These are phyloP conservation scores for Penicillium soppii DNA, from an alignment of 495 filamentous ascomycete genomes.

Conservation along the genomic window DNA sequence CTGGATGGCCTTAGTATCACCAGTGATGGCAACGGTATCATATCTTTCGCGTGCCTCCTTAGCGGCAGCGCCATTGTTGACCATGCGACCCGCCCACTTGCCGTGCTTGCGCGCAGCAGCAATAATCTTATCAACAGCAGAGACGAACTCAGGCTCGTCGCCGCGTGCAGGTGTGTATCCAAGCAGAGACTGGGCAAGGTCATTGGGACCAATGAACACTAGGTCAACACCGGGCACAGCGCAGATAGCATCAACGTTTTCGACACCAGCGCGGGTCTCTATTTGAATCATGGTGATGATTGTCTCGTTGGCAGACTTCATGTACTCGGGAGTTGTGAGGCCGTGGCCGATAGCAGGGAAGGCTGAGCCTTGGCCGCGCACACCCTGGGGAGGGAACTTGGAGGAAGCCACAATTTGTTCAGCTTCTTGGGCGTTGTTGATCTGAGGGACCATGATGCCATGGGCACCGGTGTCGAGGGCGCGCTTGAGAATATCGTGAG, in stretches of 20 bases:
- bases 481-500: slow-evolving; percentile 71
- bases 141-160: slow-evolving; percentile 34
- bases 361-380: slow-evolving; percentile 45
- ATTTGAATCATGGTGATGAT: slow-evolving; percentile 35
- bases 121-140: slow-evolving; percentile 31
- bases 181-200: slow-evolving; percentile 31
- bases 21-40: slow-evolving; percentile 34
- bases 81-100: slow-evolving; percentile 33
- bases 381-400: slow-evolving; percentile 65
- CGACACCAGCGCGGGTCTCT: slow-evolving; percentile 28
- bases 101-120: slow-evolving; percentile 30
- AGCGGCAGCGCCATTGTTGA: slow-evolving; percentile 24
- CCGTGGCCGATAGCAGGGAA: slow-evolving; percentile 29
- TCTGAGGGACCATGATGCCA: slow-evolving; percentile 48
- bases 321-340: slow-evolving; percentile 31
- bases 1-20: slow-evolving; percentile 34
- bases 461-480: slow-evolving; percentile 69
- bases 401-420: slow-evolving; percentile 57
- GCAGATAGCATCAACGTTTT: slow-evolving; percentile 30
- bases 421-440: slow-evolving; percentile 52
- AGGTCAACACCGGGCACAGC: slow-evolving; percentile 31
- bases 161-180: slow-evolving; percentile 28
- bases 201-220: slow-evolving; percentile 37
- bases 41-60: slow-evolving; percentile 27
- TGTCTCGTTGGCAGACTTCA: slow-evolving; percentile 32